Percentiles rank a stretch among this genome's conserved stretches.
phyloP scores from a whole-genome alignment of 1,139 yeast genomes.

The Scheffersomyces titani region DNA sequence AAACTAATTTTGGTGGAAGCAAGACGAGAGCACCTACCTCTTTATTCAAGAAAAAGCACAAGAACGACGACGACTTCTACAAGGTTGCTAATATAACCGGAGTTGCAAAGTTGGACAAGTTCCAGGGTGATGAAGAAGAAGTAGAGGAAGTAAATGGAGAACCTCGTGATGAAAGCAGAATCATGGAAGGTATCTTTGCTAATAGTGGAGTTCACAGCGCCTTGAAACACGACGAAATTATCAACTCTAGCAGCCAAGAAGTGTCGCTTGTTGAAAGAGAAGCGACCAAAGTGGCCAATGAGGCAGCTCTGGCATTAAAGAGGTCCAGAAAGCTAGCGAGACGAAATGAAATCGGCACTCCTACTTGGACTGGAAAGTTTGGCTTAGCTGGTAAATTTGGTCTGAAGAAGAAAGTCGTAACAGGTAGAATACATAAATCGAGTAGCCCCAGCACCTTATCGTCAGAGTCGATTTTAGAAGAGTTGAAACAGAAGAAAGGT shows the following conservation, averaged over 20 bases:
- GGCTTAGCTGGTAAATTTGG: slow-evolving; percentile 74
- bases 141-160: slow-evolving; percentile 20
- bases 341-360: slow-evolving; percentile 71
- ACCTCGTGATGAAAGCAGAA: slow-evolving; percentile 54
- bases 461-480: slow-evolving; percentile 34
- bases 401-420: slow-evolving; percentile 14
- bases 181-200: slow-evolving; percentile 76
- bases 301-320: slow-evolving; percentile 73
- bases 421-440: neutral
- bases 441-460: slow-evolving; percentile 14
- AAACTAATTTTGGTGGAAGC: slow-evolving; percentile 30
- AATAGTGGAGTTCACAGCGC: slow-evolving; percentile 75
- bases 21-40: slow-evolving; percentile 26
- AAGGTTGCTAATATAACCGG: slow-evolving; percentile 57
- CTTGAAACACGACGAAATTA: slow-evolving; percentile 75
- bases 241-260: slow-evolving; percentile 54
- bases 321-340: slow-evolving; percentile 68
- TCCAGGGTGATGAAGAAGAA: slow-evolving; percentile 44
- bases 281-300: slow-evolving; percentile 73
- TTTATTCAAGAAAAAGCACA: slow-evolving; percentile 25
- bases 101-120: slow-evolving; percentile 53
- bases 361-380: slow-evolving; percentile 95
- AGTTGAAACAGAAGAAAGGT: slow-evolving; percentile 23
- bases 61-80: slow-evolving; percentile 56
- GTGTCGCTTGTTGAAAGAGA: slow-evolving; percentile 66